Evolutionary conservation across 352 stramenopile genomes (phyloP), one percentile per base, ranked within the genome.

Genomic region (Globisporangium orthogonon): DNA sequence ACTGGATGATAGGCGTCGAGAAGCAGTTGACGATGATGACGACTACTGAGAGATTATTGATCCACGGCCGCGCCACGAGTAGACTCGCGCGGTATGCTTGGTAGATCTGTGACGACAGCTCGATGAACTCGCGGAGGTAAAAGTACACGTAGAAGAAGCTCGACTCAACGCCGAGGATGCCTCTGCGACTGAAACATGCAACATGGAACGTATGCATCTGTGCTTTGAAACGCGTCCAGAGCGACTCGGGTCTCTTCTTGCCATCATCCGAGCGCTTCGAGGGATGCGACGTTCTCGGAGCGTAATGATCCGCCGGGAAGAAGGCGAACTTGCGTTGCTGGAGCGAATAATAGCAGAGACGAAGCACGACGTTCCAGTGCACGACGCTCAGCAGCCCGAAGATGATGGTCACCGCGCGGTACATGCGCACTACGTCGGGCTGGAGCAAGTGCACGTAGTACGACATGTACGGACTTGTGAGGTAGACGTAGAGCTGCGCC

Each of bases 81-180:
- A 65, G 48, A 39, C 77, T 86, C 31, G 68, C 70, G 7, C 63
- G 58, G 56, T 84, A 84, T 7, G 66, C 66, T 50, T 84, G 76
- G 11, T 63, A 61, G 13, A 71, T 58, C 46, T 86, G 77, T 1
- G 66, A 77, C 6, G 50, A 62, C 31, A 83, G 62, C 49, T 86
- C 74, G 2, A 86, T 28, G 4, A 66, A 50, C 41, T 86, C 78
- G 7, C 68, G 72, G 9, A 60, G 1, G 2, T 68, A 58, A n/a
- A 85, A 78, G 1, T 70, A 53, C 4, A 63, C 7, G 43, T 66
- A 50, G 40, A 73, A 81, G 14, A 66, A 50, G 9, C 53, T 33
- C 50, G 59, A 78, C 23, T 78, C 66, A 14, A 77, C 58, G 14
- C 71, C 70, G 11, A 80, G 60, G 5, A 70, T 14, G 2, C 68